Evolutionary conservation across 1,284 basidiomycete species (phyloP).

Genomic region (Melampsora medusae): DNA sequence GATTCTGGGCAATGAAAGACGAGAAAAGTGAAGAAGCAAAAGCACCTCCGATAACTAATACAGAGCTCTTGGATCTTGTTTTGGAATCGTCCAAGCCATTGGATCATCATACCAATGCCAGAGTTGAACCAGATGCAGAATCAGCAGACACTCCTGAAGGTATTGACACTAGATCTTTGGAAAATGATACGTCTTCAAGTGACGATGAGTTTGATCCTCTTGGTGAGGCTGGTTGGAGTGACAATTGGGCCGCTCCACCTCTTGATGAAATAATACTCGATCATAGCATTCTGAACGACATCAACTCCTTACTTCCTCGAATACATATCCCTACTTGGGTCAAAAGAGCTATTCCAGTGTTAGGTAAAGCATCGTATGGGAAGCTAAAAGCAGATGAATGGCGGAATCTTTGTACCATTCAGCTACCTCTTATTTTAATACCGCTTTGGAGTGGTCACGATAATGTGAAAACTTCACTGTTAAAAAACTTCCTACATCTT

Average conservation of each 20-base stretch:
- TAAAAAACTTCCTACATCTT: slow-evolving; percentile 25
- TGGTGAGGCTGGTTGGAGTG: slow-evolving; percentile 21
- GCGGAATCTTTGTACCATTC: slow-evolving; percentile 20
- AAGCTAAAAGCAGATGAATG: slow-evolving; percentile 30
- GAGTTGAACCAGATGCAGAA: too few relatives aligned
- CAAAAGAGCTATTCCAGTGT: slow-evolving; percentile 21
- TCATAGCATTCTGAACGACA: background rate
- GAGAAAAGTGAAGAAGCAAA: too few relatives aligned
- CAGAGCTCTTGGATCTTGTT: too few relatives aligned
- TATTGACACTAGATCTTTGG: too few relatives aligned
- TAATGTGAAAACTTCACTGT: background rate
- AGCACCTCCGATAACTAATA: too few relatives aligned
- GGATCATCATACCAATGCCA: too few relatives aligned
- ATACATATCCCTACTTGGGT: slow-evolving; percentile 24
- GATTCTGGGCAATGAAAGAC: too few relatives aligned
- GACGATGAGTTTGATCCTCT: too few relatives aligned
- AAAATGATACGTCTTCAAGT: background rate
- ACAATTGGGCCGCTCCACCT: background rate
- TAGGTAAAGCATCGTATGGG: slow-evolving; percentile 36
- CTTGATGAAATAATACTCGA: slow-evolving; percentile 5
- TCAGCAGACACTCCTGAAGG: too few relatives aligned
- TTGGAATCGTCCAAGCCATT: too few relatives aligned
- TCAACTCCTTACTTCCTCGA: background rate
- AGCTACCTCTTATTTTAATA: slow-evolving; percentile 20
- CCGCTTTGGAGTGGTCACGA: background rate